Evolutionary conservation across 768 basidiomycete species (phyloP), one percentile per base, ranked within the genome.

Genomic region (Mycena alexandri): DNA sequence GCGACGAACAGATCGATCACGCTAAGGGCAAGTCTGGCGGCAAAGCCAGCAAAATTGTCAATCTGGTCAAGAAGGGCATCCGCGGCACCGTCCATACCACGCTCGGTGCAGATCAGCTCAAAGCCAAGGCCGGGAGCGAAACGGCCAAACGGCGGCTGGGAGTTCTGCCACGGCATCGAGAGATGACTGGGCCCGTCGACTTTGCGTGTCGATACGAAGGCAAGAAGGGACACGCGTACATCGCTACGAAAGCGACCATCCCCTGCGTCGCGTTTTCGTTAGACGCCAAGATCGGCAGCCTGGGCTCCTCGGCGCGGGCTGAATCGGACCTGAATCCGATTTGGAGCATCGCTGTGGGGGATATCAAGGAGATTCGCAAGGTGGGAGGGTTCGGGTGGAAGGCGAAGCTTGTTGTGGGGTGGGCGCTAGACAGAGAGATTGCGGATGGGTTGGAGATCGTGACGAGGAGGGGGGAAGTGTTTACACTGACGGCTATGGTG

Each of bases 301-400:
- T 62, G 38, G 59, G 59, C 48, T 62, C 62, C 54, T 36, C 52
- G 53, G 52, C 43, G 46, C 52, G 61, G 50, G 61, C 42, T 29
- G 44, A 55, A 47, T 53, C 52, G 33, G 62, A 54, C 34, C 44
- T 63, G 53, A 47, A 63, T 55, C 62, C 62, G 33, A 71, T 75
- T 63, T 78, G 77, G 65, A 74, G 75, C 22, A 69, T 81, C 22
- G 71, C 74, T 41, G 53, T 82, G 12, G 76, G 76, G 24, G 74
- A 74, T 59, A 71, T 80, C 34, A 77, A 77, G 70, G 73, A 72
- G 71, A 76, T 74, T 57, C 52, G 77, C 42, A 67, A 79, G 72
- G 66, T 80, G 50, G 80, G 80, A 41, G 80, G 80, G 41, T 75
- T 79, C 47, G 80, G 80, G 44, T 81, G 79, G 78, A 81, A 80